A percentile compares a stretch with the other conserved stretches of the same genome.
Evolutionary conservation across 306 rosid genomes (phyloP).

Genomic region (Albizia julibrissin): DNA sequence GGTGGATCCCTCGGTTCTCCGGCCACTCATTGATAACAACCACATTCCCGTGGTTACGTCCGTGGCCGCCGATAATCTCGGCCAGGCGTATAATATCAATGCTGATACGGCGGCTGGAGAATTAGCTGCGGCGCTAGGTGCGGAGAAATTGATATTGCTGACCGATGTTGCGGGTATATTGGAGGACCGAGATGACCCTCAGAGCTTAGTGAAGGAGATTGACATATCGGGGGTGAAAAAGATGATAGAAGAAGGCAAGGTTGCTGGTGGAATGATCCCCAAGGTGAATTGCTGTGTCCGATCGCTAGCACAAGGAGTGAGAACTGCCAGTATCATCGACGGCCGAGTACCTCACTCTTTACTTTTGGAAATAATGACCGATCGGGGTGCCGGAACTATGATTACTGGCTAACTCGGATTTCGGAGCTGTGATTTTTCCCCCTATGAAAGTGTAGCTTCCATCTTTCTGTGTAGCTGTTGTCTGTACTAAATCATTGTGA

Average conservation of each 20-base stretch:
- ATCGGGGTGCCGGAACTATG: slow-evolving; percentile 96
- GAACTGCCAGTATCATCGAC: slow-evolving; percentile 82
- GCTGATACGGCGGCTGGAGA: slow-evolving; percentile 94
- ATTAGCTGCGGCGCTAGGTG: slow-evolving; percentile 85
- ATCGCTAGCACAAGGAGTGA: slow-evolving; percentile 83
- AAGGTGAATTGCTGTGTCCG: slow-evolving; percentile 83
- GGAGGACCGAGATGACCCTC: slow-evolving; percentile 56
- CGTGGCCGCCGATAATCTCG: slow-evolving; percentile 75
- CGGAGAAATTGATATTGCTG: slow-evolving; percentile 86
- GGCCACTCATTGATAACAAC: slow-evolving; percentile 59
- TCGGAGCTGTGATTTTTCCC: no score
- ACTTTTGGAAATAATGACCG: slow-evolving; percentile 84
- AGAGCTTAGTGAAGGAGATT: slow-evolving; percentile 71
- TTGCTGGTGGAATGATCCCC: slow-evolving; percentile 95
- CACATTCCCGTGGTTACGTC: slow-evolving; percentile 88
- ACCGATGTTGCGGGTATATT: slow-evolving; percentile 90
- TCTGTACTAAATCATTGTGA: neutral
- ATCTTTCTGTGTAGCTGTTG: neutral
- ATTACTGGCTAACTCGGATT: slow-evolving; percentile 52
- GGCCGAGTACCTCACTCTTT: slow-evolving; percentile 82
- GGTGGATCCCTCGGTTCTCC: slow-evolving; percentile 65
- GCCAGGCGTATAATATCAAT: slow-evolving; percentile 87
- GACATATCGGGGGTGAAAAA: slow-evolving; percentile 74
- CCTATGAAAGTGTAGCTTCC: neutral
- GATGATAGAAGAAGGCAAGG: slow-evolving; percentile 68